Percentiles rank a stretch among this genome's conserved stretches.
Evolutionary conservation across 2,329 filamentous ascomycete species (phyloP).

Genomic region (Annulohypoxylon truncatum): DNA sequence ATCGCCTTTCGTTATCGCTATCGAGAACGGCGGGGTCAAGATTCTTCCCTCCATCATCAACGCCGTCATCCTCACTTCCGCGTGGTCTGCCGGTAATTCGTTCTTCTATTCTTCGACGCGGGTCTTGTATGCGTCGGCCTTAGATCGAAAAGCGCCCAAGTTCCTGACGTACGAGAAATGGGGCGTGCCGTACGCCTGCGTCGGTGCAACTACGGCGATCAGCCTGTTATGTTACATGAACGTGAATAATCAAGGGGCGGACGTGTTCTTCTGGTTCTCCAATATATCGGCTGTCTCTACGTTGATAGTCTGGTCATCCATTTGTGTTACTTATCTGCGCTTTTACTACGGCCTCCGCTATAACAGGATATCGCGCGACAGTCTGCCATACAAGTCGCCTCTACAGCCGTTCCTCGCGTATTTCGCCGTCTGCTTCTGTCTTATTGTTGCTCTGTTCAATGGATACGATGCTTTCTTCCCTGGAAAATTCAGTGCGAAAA

Average conservation of each 20-base stretch:
- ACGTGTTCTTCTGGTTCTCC: conserved; percentile 57
- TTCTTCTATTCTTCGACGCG: conserved; percentile 52
- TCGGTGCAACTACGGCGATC: conserved; percentile 69
- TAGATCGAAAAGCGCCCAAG: conserved; percentile 66
- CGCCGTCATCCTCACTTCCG: conserved; percentile 66
- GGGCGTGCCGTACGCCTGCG: conserved; percentile 70
- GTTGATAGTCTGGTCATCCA: conserved; percentile 75
- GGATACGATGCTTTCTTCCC: conserved; percentile 80
- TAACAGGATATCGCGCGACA: conserved; percentile 73
- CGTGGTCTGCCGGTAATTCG: conserved; percentile 51
- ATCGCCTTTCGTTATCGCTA: conserved; percentile 74
- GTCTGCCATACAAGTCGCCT: conserved; percentile 72
- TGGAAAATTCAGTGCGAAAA: conserved; percentile 55
- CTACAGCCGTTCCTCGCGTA: conserved; percentile 77
- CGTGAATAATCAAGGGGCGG: conserved; percentile 62
- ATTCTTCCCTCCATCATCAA: conserved; percentile 75
- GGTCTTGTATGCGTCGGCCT: conserved; percentile 54
- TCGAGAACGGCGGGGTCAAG: conserved; percentile 68
- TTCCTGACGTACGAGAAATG: conserved; percentile 63
- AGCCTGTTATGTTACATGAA: conserved; percentile 73
- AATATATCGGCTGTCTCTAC: conserved; percentile 75
- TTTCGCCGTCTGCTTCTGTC: conserved; percentile 69
- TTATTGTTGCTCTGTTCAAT: conserved; percentile 75
- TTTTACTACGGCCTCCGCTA: conserved; percentile 74
- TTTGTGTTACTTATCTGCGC: conserved; percentile 75